Base-by-base conservation (phyloP, 208 protist genomes). In the Leishmania martiniquensis region DNA sequence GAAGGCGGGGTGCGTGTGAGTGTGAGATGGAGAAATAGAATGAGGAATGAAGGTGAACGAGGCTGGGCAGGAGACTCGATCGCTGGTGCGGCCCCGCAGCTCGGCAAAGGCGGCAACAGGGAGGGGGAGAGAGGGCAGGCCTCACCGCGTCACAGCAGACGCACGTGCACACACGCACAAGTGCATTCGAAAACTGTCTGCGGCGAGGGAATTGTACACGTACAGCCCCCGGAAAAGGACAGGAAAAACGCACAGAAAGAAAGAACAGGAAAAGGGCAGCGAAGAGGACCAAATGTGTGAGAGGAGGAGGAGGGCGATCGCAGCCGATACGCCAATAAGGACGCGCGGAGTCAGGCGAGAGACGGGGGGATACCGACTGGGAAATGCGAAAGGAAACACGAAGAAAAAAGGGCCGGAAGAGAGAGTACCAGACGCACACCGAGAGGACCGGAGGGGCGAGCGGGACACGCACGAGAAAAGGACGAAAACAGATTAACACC, bases 231-330 rank as follows among this genome's bases (percentile, higher is more conserved):
- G 29, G 52, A 73, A 7, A 65, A 15, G 57, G 0, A 73, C 49
- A 9, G 65, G 17, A 60, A 72, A 22, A 78, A 45, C 47, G 63
- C 47, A 78, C 45, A 22, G 25, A 4, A 15, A 3, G 49, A 49
- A 39, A 45, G 52, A 73, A 7, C 51, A 15, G 57, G 0, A 73
- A 63, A 9, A 72, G 17, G 51, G 67, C 34, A 78, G 57, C 47
- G 63, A 62, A 78, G 51, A 22, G 25, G 17, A 15, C 20, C 62
- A 49, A 39, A 45, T 29, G 34, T 49, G 34, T 4, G 20, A 37
- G 42, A 37, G 12, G 13, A 34, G 34, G 12, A 62, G 20, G 10
- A 13, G 20, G 52, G 12, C 25, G 20, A 59, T 0, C 54, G 22
- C 20, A 37, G n/a, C 20, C 22, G 2, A 57, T 4, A n/a, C 52